Percentiles rank a stretch among this genome's conserved stretches.
phyloP scores from a whole-genome alignment of 768 basidiomycete genomes.

The Infundibulicybe gibba region DNA sequence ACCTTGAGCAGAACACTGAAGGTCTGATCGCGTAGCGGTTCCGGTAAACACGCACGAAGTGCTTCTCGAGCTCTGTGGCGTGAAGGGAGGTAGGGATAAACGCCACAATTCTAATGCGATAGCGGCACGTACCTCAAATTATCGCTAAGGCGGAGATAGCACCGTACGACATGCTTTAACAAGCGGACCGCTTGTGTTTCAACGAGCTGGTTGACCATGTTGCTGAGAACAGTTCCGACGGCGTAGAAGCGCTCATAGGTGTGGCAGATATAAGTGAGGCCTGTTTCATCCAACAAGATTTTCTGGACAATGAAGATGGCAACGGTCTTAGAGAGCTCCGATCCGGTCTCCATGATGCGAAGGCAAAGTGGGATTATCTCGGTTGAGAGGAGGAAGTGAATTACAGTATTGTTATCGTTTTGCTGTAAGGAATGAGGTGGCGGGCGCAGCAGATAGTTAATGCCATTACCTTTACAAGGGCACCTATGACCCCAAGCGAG shows the following conservation, averaged over 20 bases:
- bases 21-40: slow-evolving; percentile 91
- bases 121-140: slow-evolving; percentile 72
- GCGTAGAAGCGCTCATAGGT: slow-evolving; percentile 99
- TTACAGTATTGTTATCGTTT: slow-evolving; percentile 99
- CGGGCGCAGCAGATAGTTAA: background rate
- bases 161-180: slow-evolving; percentile 96
- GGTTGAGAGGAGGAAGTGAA: slow-evolving; percentile 97
- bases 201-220: slow-evolving; percentile 98
- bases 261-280: slow-evolving; percentile 97
- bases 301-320: slow-evolving; percentile 99
- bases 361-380: slow-evolving; percentile 99
- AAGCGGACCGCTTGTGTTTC: slow-evolving; percentile 96
- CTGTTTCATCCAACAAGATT: slow-evolving; percentile 94
- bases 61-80: slow-evolving; percentile 85
- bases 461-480: slow-evolving; percentile 86
- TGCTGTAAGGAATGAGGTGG: slow-evolving; percentile 49
- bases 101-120: slow-evolving; percentile 1
- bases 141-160: slow-evolving; percentile 93
- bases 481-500: slow-evolving; percentile 98
- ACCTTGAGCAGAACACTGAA: slow-evolving; percentile 91
- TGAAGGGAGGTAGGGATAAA: background rate
- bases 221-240: slow-evolving; percentile 95
- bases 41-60: slow-evolving; percentile 90
- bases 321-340: slow-evolving; percentile 97
- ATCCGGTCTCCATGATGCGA: slow-evolving; percentile 99